A percentile compares a stretch with the other conserved stretches of the same genome.
Conservation (phyloP, 192 early-diverging fungal species). For the Podila minutissima region DNA sequence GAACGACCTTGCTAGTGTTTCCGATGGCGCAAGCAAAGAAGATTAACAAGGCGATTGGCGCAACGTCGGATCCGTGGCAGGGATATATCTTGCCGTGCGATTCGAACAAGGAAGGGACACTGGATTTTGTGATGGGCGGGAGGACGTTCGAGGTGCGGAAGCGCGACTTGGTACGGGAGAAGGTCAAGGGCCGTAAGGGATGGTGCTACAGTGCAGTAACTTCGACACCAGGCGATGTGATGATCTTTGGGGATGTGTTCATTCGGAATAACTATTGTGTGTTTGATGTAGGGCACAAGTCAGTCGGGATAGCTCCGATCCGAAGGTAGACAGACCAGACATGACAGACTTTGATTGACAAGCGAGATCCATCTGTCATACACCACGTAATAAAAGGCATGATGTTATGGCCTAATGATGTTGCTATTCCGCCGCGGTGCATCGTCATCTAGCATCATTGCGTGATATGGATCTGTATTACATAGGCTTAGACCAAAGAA, state of each 20-base stretch:
- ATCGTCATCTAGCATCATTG: not conserved
- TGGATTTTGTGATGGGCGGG: conserved; percentile 52
- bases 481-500: no score
- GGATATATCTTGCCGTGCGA: conserved; percentile 38
- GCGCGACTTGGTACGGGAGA: conserved; percentile 42
- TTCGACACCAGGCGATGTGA: conserved; percentile 38
- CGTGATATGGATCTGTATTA: no score
- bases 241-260: conserved; percentile 61
- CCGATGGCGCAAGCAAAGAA: conserved; percentile 61
- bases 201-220: conserved; percentile 54
- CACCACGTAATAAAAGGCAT: not conserved
- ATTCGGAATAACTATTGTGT: conserved; percentile 61
- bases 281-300: conserved; percentile 50
- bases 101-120: conserved; percentile 16
- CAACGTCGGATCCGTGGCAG: conserved; percentile 38
- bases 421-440: not conserved
- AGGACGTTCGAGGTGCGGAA: conserved; percentile 33
- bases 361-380: not conserved
- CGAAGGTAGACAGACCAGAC: conserved; percentile 1
- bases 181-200: conserved; percentile 23
- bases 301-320: conserved; percentile 35
- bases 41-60: conserved; percentile 52
- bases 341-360: not conserved
- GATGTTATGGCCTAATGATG: not conserved
- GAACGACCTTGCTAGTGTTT: conserved; percentile 73